A percentile compares a stretch with the other conserved stretches of the same genome.
Evolutionary conservation across 257 asterid genomes (phyloP).

Genomic region (Paulownia fortunei): DNA sequence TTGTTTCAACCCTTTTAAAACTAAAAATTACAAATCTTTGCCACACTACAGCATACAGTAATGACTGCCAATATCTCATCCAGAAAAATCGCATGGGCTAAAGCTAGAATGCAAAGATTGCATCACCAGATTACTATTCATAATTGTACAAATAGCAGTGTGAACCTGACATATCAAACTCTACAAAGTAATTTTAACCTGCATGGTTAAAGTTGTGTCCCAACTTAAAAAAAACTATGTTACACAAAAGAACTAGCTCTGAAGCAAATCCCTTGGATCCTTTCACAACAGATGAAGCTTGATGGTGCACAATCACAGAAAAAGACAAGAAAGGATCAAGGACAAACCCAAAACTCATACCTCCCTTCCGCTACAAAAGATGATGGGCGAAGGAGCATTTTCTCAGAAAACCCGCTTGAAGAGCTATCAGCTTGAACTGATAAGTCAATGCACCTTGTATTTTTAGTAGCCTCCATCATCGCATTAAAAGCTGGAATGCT

Average conservation of each 20-base stretch:
- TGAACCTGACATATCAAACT: not conserved
- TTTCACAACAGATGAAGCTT: not conserved
- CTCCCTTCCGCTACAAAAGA: not conserved
- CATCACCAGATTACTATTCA: not conserved
- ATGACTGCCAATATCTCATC: not conserved
- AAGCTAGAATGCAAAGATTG: not conserved
- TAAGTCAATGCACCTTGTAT: not conserved
- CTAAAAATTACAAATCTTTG: not conserved
- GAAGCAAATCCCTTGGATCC: conserved; percentile 1
- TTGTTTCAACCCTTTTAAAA: not conserved
- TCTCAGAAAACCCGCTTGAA: not conserved
- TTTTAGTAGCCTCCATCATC: conserved; percentile 34
- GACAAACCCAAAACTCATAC: not conserved
- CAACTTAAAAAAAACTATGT: conserved; percentile 3
- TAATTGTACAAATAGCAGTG: not conserved
- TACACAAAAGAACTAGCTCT: conserved; percentile 11
- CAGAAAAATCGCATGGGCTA: not conserved
- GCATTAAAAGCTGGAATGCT: conserved; percentile 83
- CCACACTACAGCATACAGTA: not conserved
- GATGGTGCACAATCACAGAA: not conserved
- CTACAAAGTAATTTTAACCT: not conserved
- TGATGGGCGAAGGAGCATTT: not conserved
- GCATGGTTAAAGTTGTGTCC: not conserved
- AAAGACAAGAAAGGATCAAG: not conserved
- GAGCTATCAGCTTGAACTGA: conserved; percentile 11